Conservation (phyloP, 1,139 yeast species). For the Candida freyschussii region DNA sequence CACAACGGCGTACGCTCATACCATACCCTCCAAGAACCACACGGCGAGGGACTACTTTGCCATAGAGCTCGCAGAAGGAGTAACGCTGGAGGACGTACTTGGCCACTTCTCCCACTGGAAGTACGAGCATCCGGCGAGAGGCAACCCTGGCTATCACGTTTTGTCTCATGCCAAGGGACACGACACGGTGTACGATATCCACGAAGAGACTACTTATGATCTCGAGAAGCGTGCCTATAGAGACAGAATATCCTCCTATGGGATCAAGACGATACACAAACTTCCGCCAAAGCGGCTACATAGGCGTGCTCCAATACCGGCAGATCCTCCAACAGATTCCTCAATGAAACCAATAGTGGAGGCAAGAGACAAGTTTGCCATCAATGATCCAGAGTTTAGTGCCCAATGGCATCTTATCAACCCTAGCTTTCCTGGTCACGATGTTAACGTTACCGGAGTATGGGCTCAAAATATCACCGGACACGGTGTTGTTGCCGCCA, state of each 20-base stretch:
- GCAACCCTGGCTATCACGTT: conserved; percentile 55
- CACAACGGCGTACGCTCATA: conserved; percentile 1
- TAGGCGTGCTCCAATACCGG: conserved; percentile 26
- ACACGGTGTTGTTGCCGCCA: conserved; percentile 72
- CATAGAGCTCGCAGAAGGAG: conserved; percentile 42
- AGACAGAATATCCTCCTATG: conserved; percentile 18
- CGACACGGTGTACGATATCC: conserved; percentile 5
- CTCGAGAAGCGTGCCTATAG: conserved; percentile 6
- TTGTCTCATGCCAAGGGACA: conserved; percentile 46
- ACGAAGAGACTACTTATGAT: conserved; percentile 17
- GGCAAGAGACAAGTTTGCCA: conserved; percentile 51
- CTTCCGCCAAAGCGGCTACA: conserved; percentile 24
- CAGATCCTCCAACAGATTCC: conserved; percentile 41
- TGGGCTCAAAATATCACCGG: conserved; percentile 88
- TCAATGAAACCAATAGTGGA: conserved; percentile 39
- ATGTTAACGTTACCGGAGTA: conserved; percentile 79
- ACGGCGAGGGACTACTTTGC: conserved; percentile 44
- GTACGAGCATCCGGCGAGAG: conserved; percentile 58
- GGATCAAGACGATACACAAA: conserved; percentile 23
- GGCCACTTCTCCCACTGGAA: conserved; percentile 36
- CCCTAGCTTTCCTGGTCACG: conserved; percentile 67
- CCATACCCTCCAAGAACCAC: conserved; percentile 33
- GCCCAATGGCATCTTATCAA: conserved; percentile 92
- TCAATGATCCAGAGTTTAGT: conserved; percentile 73
- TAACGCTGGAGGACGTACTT: conserved; percentile 14